A percentile compares a stretch with the other conserved stretches of the same genome.
Evolutionary conservation across 2,329 filamentous ascomycete genomes (phyloP).

Genomic region (Polychaeton citri): DNA sequence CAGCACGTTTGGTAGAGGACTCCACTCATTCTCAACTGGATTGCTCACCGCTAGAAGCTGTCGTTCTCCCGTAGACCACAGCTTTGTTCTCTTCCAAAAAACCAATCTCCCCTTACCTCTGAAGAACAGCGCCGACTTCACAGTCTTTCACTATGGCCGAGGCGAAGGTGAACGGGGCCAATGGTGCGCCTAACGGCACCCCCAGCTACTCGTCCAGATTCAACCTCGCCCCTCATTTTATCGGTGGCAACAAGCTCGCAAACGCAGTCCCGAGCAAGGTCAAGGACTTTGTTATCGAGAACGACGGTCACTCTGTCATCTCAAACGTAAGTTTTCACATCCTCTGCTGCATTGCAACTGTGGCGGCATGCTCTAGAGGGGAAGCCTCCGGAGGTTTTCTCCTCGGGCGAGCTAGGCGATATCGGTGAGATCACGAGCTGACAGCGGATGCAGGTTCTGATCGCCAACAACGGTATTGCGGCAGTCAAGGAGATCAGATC

Average conservation of each 20-base stretch:
- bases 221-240: conserved; percentile 83
- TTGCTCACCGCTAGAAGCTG: too few species aligned
- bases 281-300: conserved; percentile 84
- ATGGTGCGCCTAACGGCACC: conserved; percentile 36
- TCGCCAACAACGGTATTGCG: conserved; percentile 99
- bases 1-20: too few species aligned
- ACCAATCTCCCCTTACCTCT: too few species aligned
- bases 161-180: conserved; percentile 25
- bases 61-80: too few species aligned
- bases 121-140: too few species aligned
- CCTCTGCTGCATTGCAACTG: neutral
- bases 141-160: conserved; percentile 26
- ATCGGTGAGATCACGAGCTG: too few species aligned
- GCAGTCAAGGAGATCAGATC: conserved; percentile 99
- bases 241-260: conserved; percentile 79
- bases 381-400: too few species aligned
- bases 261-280: conserved; percentile 74
- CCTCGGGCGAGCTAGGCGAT: conserved; percentile 1
- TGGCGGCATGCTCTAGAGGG: conserved; percentile 1
- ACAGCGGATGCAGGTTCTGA: conserved; percentile 57
- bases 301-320: conserved; percentile 95
- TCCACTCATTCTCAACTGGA: too few species aligned
- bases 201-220: conserved; percentile 65
- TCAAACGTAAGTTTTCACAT: conserved; percentile 60
- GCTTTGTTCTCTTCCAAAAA: too few species aligned